A percentile compares a stretch with the other conserved stretches of the same genome.
Evolutionary conservation across 2,329 filamentous ascomycete species (phyloP).

Genomic region (Xylariaceae sp.): DNA sequence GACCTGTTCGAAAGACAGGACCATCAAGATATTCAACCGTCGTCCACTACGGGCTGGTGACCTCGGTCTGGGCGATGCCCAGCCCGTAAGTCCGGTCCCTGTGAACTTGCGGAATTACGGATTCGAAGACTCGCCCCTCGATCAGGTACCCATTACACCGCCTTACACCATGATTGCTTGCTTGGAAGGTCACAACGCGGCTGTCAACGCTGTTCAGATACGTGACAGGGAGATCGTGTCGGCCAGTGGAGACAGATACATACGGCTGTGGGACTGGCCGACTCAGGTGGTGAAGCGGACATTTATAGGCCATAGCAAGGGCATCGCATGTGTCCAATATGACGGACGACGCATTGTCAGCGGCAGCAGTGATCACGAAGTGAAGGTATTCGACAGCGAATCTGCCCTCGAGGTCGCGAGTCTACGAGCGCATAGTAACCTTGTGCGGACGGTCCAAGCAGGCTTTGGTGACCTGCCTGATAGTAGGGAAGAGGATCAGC

Average conservation of each 20-base stretch:
- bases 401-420: conserved; percentile 87
- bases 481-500: conserved; percentile 67
- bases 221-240: conserved; percentile 82
- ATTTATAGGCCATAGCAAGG: conserved; percentile 82
- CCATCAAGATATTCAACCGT: conserved; percentile 94
- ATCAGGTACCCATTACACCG: conserved; percentile 49
- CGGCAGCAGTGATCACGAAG: conserved; percentile 91
- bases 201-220: conserved; percentile 94
- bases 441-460: conserved; percentile 92
- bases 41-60: conserved; percentile 58
- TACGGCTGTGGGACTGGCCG: conserved; percentile 92
- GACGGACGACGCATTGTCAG: conserved; percentile 91
- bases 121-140: conserved; percentile 38
- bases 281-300: conserved; percentile 71
- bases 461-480: conserved; percentile 86
- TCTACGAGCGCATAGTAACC: conserved; percentile 71
- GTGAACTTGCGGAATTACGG: conserved; percentile 49
- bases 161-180: conserved; percentile 74
- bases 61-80: conserved; percentile 44
- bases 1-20: conserved; percentile 95
- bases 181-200: conserved; percentile 79
- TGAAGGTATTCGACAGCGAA: conserved; percentile 86
- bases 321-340: conserved; percentile 96
- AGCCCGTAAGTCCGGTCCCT: conserved; percentile 47
- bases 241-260: conserved; percentile 85